A percentile compares a stretch with the other conserved stretches of the same genome.
These are phyloP conservation scores for Carex pumila DNA, from an alignment of 176 grass and related monocot species.

Conservation along the genomic window DNA sequence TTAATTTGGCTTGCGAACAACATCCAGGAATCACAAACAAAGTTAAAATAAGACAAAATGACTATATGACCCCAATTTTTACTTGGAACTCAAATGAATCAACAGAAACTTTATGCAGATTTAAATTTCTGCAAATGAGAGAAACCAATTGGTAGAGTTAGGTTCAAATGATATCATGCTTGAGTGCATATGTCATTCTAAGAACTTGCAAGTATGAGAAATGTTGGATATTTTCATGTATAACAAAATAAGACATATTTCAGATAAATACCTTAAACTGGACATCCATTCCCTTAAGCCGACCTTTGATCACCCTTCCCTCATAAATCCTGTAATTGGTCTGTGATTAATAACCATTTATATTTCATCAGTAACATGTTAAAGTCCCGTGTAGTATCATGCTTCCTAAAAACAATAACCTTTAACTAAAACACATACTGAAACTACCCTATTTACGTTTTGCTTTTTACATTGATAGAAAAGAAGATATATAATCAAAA, in stretches of 20 bases:
- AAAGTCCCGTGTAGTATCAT: background rate
- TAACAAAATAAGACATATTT: constrained; percentile 9
- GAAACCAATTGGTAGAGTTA: background rate
- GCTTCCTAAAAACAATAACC: background rate
- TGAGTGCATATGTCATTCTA: constrained; percentile 5
- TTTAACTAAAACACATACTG: background rate
- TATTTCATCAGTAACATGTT: constrained; percentile 22
- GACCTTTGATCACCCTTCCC: constrained; percentile 81
- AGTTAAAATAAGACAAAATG: background rate
- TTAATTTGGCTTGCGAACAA: background rate
- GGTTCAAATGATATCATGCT: background rate
- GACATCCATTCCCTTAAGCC: constrained; percentile 43
- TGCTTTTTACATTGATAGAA: background rate
- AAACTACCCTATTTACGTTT: background rate
- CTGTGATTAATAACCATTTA: constrained; percentile 37
- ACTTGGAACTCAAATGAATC: background rate
- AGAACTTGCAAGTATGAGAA: background rate
- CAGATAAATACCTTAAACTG: constrained; percentile 61
- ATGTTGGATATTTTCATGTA: background rate
- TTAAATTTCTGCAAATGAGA: background rate
- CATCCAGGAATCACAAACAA: background rate
- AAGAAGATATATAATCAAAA: background rate
- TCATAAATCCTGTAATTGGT: constrained; percentile 75
- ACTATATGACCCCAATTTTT: background rate
- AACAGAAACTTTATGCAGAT: background rate